These are phyloP conservation scores for Claviceps cyperi DNA, from an alignment of 2,329 filamentous ascomycete species.

Conservation along the genomic window DNA sequence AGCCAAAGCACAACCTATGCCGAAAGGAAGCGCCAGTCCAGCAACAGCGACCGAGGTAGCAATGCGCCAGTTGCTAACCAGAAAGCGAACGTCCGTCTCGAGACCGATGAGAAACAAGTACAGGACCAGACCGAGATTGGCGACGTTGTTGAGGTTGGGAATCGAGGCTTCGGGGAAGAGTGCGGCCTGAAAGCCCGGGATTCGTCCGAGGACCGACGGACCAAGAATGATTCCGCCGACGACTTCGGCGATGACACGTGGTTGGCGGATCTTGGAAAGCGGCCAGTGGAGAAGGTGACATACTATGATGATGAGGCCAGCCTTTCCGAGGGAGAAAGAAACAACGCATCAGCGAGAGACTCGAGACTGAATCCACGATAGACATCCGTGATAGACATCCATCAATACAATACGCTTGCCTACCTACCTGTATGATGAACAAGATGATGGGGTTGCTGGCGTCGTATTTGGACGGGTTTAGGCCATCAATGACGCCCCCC, in stretches of 20 bases:
- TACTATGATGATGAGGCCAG: conserved; percentile 32
- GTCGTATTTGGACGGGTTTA: conserved; percentile 54
- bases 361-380: not conserved
- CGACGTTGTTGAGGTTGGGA: conserved; percentile 60
- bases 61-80: conserved; percentile 66
- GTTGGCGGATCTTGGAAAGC: conserved; percentile 62
- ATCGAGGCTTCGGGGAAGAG: conserved; percentile 70
- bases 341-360: not conserved
- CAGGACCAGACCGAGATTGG: conserved; percentile 69
- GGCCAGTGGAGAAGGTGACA: conserved; percentile 53
- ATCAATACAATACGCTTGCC: not conserved
- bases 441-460: conserved; percentile 57
- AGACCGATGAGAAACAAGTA: conserved; percentile 82
- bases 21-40: conserved; percentile 74
- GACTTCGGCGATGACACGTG: conserved; percentile 72
- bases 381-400: no score
- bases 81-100: conserved; percentile 68
- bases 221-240: conserved; percentile 75
- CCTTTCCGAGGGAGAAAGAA: conserved; percentile 10
- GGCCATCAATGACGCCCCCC: conserved; percentile 54
- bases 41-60: conserved; percentile 64
- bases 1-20: conserved; percentile 63
- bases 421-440: conserved; percentile 64
- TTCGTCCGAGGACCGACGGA: conserved; percentile 75
- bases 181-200: conserved; percentile 59